These are phyloP conservation scores for Cyberlindnera maritima DNA, from an alignment of 805 yeast genomes.

Conservation along the genomic window DNA sequence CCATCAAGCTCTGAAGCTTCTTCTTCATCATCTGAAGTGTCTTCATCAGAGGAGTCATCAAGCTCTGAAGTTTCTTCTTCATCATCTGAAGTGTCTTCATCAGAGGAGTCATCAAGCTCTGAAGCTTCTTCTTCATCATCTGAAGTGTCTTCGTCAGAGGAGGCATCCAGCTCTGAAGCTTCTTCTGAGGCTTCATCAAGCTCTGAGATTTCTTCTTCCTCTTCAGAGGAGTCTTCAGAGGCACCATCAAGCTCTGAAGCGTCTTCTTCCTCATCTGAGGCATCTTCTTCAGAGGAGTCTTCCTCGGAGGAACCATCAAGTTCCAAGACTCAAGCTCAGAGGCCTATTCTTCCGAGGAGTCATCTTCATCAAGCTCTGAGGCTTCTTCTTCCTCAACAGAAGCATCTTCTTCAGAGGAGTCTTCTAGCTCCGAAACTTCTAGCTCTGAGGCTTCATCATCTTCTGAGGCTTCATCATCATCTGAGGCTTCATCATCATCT, in stretches of 20 bases:
- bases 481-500: no score
- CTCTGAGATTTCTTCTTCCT: neutral
- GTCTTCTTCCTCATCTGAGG: neutral
- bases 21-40: neutral
- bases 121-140: slow-evolving; percentile 21
- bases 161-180: no score
- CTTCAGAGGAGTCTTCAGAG: neutral
- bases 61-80: no score
- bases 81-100: neutral
- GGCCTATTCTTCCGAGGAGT: neutral
- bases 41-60: neutral
- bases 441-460: neutral
- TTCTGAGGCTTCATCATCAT: neutral
- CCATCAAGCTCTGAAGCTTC: neutral
- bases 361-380: neutral
- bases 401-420: neutral
- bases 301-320: neutral
- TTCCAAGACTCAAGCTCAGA: neutral
- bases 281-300: neutral
- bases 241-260: neutral
- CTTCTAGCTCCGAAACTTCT: neutral
- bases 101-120: neutral
- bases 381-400: neutral
- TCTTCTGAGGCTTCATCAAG: no score
- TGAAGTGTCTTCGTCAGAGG: neutral